Conservation (phyloP, 768 basidiomycete species). For the Dacryopinax spathularia region DNA sequence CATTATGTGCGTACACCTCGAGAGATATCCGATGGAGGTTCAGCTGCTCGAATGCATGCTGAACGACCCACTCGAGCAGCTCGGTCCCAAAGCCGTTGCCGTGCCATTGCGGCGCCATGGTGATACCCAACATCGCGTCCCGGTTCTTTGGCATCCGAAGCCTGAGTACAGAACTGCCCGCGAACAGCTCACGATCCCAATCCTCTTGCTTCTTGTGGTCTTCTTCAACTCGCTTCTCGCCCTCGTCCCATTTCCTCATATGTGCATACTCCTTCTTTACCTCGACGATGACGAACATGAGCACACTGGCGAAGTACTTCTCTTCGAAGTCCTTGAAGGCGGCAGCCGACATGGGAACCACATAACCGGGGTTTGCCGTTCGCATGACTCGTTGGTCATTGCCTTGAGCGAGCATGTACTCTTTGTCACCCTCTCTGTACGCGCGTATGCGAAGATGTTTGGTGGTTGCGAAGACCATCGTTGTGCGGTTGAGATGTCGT, state of each 20-base stretch:
- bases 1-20: constrained; percentile 28
- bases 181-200: not conserved
- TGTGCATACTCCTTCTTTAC: not conserved
- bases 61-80: constrained; percentile 28
- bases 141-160: constrained; percentile 14
- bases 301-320: not conserved
- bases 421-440: not conserved
- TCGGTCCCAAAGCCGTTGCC: constrained; percentile 32
- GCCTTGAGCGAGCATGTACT: not conserved
- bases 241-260: not conserved
- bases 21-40: constrained; percentile 31
- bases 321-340: not conserved
- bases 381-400: not conserved
- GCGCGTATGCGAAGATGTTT: not conserved
- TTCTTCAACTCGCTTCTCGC: not conserved
- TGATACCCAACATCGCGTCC: constrained; percentile 25
- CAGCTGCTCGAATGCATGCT: constrained; percentile 29
- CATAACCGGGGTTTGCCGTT: not conserved
- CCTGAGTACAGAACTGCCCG: not conserved
- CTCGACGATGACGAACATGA: not conserved
- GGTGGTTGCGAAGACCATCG: not conserved
- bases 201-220: not conserved
- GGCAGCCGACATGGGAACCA: not conserved
- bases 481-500: not conserved
- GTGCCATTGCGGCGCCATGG: constrained; percentile 24